These are phyloP conservation scores for Sclerotiophoma versabilis DNA, from an alignment of 2,329 filamentous ascomycete species.

Conservation along the genomic window DNA sequence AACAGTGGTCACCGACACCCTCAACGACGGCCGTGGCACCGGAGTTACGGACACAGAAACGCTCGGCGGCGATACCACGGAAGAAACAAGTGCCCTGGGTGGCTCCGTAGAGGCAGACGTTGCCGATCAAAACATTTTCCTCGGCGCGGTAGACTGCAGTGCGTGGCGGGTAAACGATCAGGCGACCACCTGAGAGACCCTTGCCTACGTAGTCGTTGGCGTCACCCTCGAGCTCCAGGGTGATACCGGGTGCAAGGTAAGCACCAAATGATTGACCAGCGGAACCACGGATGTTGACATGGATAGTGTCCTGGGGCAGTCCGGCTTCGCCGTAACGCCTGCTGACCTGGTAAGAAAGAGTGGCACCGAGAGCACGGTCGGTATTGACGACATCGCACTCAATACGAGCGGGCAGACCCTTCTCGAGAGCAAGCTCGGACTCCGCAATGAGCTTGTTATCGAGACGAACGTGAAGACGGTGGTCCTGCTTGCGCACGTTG, in stretches of 20 bases:
- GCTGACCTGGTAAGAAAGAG: constrained; percentile 93
- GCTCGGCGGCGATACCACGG: constrained; percentile 94
- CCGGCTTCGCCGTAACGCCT: constrained; percentile 90
- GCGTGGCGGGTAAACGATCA: constrained; percentile 92
- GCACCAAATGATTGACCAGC: constrained; percentile 97
- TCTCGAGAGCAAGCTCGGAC: constrained; percentile 91
- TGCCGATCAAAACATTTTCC: constrained; percentile 92
- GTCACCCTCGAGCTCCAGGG: constrained; percentile 93
- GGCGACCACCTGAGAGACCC: constrained; percentile 87
- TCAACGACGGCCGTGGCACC: constrained; percentile 96
- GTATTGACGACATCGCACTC: constrained; percentile 98
- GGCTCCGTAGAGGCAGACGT: constrained; percentile 93
- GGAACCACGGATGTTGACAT: constrained; percentile 95
- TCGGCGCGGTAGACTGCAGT: constrained; percentile 93
- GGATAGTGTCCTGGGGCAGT: constrained; percentile 89
- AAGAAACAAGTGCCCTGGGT: constrained; percentile 93
- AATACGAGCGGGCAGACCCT: constrained; percentile 89
- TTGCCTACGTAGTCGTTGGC: constrained; percentile 97
- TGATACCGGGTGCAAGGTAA: constrained; percentile 90
- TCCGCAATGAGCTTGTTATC: constrained; percentile 98
- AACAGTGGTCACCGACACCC: constrained; percentile 93
- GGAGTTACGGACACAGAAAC: constrained; percentile 95
- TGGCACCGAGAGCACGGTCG: constrained; percentile 90
- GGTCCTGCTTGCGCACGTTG: constrained; percentile 97
- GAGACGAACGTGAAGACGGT: constrained; percentile 87